A percentile compares a stretch with the other conserved stretches of the same genome.
Evolutionary conservation across 352 stramenopile genomes (phyloP).

Genomic region (Blastocystis sp.): DNA sequence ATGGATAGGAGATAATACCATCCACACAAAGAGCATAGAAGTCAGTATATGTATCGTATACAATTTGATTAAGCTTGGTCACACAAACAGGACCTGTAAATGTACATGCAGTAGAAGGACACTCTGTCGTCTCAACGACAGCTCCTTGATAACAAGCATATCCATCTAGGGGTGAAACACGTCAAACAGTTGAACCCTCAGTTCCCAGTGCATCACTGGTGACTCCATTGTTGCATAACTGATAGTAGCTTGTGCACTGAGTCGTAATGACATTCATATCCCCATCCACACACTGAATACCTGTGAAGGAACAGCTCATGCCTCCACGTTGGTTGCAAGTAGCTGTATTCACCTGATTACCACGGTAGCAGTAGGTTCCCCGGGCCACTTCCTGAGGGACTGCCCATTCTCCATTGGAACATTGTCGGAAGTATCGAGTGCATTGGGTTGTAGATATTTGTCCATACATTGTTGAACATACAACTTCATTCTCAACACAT

Average conservation of each 20-base stretch:
- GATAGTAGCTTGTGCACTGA: constrained; percentile 58
- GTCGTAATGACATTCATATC: constrained; percentile 54
- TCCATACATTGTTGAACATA: constrained; percentile 34
- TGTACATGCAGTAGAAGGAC: constrained; percentile 8
- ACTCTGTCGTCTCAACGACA: constrained; percentile 23
- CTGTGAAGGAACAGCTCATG: constrained; percentile 44
- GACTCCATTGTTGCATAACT: constrained; percentile 2
- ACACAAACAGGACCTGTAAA: constrained; percentile 52
- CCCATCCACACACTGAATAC: constrained; percentile 54
- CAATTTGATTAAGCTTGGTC: constrained; percentile 27
- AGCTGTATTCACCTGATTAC: constrained; percentile 17
- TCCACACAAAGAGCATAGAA: constrained; percentile 45
- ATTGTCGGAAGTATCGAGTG: constrained; percentile 58
- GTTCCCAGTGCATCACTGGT: neutral
- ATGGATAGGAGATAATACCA: constrained; percentile 50
- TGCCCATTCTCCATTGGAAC: constrained; percentile 41
- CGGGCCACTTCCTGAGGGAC: constrained; percentile 40
- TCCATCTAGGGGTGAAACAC: constrained; percentile 5
- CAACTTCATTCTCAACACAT: constrained; percentile 51
- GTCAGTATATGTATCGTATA: constrained; percentile 42
- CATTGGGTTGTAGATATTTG: constrained; percentile 45
- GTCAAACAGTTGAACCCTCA: neutral
- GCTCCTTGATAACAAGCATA: constrained; percentile 21
- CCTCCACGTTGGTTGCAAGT: constrained; percentile 55
- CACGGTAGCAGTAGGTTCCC: constrained; percentile 63